Percentiles rank a stretch among this genome's conserved stretches.
Evolutionary conservation across 306 rosid genomes (phyloP).

Genomic region (Trichosanthes truncata): DNA sequence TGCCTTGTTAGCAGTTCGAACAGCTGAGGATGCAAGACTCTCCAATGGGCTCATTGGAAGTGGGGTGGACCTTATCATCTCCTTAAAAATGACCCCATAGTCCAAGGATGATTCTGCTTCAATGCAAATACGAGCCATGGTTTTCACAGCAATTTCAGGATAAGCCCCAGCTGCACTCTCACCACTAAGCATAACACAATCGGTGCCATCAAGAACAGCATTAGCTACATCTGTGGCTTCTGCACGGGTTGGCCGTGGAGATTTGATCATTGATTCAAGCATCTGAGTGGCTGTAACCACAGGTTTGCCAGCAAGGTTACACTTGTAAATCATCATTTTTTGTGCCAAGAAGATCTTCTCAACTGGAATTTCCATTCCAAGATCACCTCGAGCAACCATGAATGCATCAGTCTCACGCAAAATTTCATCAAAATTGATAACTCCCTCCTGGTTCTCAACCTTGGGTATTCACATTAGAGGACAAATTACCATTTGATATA

Average conservation of each 20-base stretch:
- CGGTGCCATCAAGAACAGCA: conserved; percentile 93
- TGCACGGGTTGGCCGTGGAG: conserved; percentile 92
- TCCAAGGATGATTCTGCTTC: conserved; percentile 95
- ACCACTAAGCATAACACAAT: conserved; percentile 96
- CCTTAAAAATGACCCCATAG: conserved; percentile 82
- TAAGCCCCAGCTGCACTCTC: conserved; percentile 97
- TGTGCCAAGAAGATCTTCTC: conserved; percentile 94
- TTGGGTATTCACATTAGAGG: conserved; percentile 21
- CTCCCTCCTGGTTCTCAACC: conserved; percentile 99
- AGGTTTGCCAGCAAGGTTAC: conserved; percentile 90
- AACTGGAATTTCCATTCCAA: conserved; percentile 97
- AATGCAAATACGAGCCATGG: conserved; percentile 84
- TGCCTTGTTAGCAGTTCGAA: conserved; percentile 86
- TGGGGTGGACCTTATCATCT: conserved; percentile 89
- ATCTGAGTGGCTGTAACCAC: conserved; percentile 97
- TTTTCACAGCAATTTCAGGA: conserved; percentile 86
- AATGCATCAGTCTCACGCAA: conserved; percentile 93
- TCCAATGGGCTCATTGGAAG: conserved; percentile 98
- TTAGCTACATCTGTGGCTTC: conserved; percentile 97
- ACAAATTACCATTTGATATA: conserved; percentile 8
- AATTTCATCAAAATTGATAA: conserved; percentile 86
- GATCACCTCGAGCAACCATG: conserved; percentile 99
- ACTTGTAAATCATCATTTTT: conserved; percentile 97
- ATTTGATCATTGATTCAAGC: conserved; percentile 98
- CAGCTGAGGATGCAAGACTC: conserved; percentile 96